Evolutionary conservation across 305 asterid genomes (phyloP).

Genomic region (Rubia peregrina): DNA sequence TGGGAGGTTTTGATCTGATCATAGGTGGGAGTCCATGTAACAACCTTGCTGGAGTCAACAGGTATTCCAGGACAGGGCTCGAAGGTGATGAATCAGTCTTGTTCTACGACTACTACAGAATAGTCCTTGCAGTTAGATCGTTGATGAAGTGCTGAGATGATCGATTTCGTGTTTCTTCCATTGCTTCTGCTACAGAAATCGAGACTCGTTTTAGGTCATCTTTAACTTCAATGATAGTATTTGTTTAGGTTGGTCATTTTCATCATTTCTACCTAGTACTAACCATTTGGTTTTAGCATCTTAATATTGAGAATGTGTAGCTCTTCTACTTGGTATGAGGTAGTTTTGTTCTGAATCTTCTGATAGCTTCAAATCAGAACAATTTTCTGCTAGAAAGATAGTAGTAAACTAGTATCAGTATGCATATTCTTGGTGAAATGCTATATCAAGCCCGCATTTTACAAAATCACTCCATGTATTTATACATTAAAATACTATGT

Average conservation of each 20-base stretch:
- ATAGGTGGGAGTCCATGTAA: conserved; percentile 56
- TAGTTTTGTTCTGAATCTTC: not conserved
- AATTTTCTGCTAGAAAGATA: not conserved
- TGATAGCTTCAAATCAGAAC: not conserved
- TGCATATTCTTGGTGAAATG: not conserved
- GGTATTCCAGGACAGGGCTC: conserved; percentile 36
- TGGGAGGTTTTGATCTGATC: conserved; percentile 36
- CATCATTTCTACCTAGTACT: not conserved
- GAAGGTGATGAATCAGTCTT: conserved; percentile 37
- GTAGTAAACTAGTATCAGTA: not conserved
- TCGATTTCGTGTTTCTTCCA: not conserved
- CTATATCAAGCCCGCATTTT: no score
- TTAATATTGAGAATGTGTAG: not conserved
- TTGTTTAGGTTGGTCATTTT: not conserved
- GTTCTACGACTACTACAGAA: conserved; percentile 34
- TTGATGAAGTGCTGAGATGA: not conserved
- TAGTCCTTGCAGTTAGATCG: conserved; percentile 20
- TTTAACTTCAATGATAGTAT: not conserved
- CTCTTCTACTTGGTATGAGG: not conserved
- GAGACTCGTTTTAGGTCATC: not conserved
- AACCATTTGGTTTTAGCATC: not conserved
- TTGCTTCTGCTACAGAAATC: not conserved
- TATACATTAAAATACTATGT: no score
- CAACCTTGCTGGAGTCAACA: conserved; percentile 43
- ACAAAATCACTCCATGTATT: no score